Base-by-base conservation (phyloP, 2,329 filamentous ascomycete genomes). In the Apiospora marii region DNA sequence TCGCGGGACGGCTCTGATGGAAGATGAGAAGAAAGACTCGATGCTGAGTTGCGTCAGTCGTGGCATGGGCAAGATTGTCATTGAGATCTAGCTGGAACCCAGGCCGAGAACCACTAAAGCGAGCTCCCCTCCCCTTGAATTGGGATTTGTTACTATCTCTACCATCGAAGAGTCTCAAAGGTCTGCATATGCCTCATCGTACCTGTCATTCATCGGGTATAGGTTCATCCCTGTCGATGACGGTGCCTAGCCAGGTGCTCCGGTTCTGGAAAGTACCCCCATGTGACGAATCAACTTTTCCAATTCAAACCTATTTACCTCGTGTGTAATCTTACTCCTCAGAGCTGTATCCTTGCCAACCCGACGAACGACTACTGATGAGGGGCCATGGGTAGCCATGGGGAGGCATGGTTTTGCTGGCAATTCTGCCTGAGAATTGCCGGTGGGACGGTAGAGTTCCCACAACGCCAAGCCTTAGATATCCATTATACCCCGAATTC, bases 1-100 rank as follows among this genome's bases (percentile, higher is more conserved):
- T 76, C 80, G 86, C 68, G 87, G 87, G 6, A 85, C 84, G 6
- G 86, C 84, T 8, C 79, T 89, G 22, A 76, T 78, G 69, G 82
- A 84, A 0, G 84, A 84, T 13, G 87, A 89, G 72, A 86, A 84
- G 79, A 75, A 73, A 2, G 79, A 76, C 0, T 79, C 80, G 0
- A 86, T 89, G 86, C 76, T 89, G 72, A 80, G 85, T 13, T 89
- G 87, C 76, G 86, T 89, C 1, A 88, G 87, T 75, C 83, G 87
- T 1, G 87, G 87, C 0, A 78, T 88, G 49, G 87, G 87, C 4
- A 80, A 81, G 61, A 87, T 89, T 67, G 80, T 80, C 1, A 82
- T 89, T 70, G 86, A 88, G 75, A 82, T 88, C 13, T 87, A 70
- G 48, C n/a, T 30, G 22, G 24, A 30, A 30, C 34, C 30, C 34